Conservation (phyloP, 441 rosid species). For the Macaranga tanarius region DNA sequence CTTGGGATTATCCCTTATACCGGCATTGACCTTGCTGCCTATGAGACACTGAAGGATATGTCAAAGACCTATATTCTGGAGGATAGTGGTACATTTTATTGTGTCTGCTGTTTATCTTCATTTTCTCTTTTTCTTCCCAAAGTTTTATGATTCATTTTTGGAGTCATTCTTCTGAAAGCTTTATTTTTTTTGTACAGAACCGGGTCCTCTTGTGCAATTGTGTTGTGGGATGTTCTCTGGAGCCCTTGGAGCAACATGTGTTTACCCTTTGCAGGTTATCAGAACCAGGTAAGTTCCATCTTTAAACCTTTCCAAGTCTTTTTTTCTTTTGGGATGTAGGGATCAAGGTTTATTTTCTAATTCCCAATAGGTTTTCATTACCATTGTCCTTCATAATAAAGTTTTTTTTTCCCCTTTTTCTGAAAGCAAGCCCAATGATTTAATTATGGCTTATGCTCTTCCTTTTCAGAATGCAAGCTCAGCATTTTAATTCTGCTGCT, state of each 20-base stretch:
- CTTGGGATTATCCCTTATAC: conserved; percentile 96
- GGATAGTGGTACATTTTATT: conserved; percentile 52
- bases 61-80: conserved; percentile 73
- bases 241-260: conserved; percentile 91
- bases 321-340: not conserved
- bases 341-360: not conserved
- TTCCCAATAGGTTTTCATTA: not conserved
- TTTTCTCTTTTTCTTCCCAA: not conserved
- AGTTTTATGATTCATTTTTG: conserved; percentile 7
- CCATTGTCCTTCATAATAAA: not conserved
- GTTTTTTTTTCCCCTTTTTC: not conserved
- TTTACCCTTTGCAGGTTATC: conserved; percentile 93
- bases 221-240: conserved; percentile 92
- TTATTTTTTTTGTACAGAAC: conserved; percentile 45
- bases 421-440: not conserved
- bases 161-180: conserved; percentile 4
- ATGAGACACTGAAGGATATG: conserved; percentile 84
- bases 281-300: conserved; percentile 70
- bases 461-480: conserved; percentile 72
- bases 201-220: conserved; percentile 81
- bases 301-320: not conserved
- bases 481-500: conserved; percentile 40
- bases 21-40: conserved; percentile 92
- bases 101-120: not conserved
- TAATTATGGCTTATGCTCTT: not conserved